A percentile compares a stretch with the other conserved stretches of the same genome.
Conservation (phyloP, 148 eudicot species). For the Simmondsia chinensis region DNA sequence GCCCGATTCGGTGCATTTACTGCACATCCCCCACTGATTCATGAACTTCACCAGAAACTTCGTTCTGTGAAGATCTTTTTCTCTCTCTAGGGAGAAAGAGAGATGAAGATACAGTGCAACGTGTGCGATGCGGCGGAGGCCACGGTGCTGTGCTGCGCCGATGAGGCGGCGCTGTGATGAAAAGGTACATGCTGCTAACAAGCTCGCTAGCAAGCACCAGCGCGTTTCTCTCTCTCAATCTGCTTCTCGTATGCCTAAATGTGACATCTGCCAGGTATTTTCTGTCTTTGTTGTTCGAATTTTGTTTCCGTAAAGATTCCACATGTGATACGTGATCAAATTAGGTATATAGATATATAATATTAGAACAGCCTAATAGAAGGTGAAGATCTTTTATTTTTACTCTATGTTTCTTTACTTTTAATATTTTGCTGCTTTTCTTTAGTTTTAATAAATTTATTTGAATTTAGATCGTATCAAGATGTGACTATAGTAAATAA, state of each 20-base stretch:
- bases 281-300: background rate
- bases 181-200: slow-evolving; percentile 90
- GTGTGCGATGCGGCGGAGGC: slow-evolving; percentile 89
- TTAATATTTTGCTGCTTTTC: too few relatives aligned
- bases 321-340: too few relatives aligned
- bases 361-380: too few relatives aligned
- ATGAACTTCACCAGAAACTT: background rate
- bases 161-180: slow-evolving; percentile 84
- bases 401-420: too few relatives aligned
- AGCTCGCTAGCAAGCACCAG: slow-evolving; percentile 88
- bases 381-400: too few relatives aligned
- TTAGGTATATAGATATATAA: too few relatives aligned
- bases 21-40: slow-evolving; percentile 11
- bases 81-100: background rate
- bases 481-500: too few relatives aligned
- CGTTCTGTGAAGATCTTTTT: background rate
- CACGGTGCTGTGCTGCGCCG: slow-evolving; percentile 76
- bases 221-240: slow-evolving; percentile 59
- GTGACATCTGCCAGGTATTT: slow-evolving; percentile 99
- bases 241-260: slow-evolving; percentile 56
- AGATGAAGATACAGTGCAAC: slow-evolving; percentile 95
- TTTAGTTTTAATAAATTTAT: too few relatives aligned
- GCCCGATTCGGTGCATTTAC: background rate
- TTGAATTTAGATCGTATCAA: too few relatives aligned
- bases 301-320: background rate